Evolutionary conservation across 2,329 filamentous ascomycete genomes (phyloP), one percentile per base, ranked within the genome.

Genomic region (Stachybotrys chartarum): DNA sequence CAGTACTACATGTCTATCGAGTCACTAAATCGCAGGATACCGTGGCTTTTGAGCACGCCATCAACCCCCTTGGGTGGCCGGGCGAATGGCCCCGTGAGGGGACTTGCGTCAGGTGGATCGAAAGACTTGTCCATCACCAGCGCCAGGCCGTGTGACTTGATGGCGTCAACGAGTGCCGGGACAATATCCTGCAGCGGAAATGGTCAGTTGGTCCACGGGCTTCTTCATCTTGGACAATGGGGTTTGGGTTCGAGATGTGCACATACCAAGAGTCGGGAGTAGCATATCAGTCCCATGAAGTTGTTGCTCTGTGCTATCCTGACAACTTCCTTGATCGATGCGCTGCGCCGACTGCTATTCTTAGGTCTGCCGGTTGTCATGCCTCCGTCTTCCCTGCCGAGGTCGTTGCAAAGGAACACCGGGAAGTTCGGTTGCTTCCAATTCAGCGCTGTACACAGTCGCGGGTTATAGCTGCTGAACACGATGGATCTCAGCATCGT

Each of bases 391-490:
- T 85, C 82, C 7, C 81, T 78, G 24, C 91, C 91, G 30, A 97
- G 82, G 57, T 97, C 91, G 70, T 97, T 97, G 75, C 92, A 97
- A 50, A 97, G 79, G 63, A 99, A 89, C 0, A 97, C 90, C 0
- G 94, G 94, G 69, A 96, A 99, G 68, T 97, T 99, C 3, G 94
- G 94, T 71, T 99, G 94, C 72, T 99, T 99, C 94, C 94, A 99
- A 72, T 99, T 99, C 64, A 99, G 75, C 6, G 93, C 92, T 16
- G 90, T 95, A 73, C 94, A 99, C 18, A 97, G 83, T 60, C 87
- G 88, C 12, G 90, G 80, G 68, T 96, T 97, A 72, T 93, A 96
- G 24, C 91, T 96, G 64, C 90, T 95, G 70, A 99, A 97, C 11
- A 97, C 90, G 53, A 99, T 87, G 12, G 90, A 96, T 46, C 92